Conservation (phyloP, 371 early-diverging fungal genomes). For the Mucor mucedo region DNA sequence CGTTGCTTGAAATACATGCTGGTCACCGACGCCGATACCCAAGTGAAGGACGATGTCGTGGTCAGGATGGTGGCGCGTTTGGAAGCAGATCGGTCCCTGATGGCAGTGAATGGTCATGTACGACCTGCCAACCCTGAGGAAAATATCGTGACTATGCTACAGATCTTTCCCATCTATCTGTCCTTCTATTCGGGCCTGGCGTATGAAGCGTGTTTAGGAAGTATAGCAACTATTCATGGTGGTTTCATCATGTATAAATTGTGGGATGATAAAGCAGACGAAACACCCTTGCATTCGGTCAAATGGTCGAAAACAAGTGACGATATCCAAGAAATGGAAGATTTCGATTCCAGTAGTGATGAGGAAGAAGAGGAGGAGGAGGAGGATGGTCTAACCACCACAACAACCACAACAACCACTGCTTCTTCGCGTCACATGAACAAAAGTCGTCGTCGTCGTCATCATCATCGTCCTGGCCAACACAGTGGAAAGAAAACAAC, state of each 20-base stretch:
- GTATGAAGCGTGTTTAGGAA: conserved; percentile 53
- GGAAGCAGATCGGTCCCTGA: conserved; percentile 41
- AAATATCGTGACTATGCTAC: conserved; percentile 53
- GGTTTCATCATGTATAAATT: conserved; percentile 55
- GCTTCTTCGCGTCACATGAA: conserved; percentile 4
- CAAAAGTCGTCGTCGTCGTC: not conserved
- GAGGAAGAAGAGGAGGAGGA: conserved; percentile 1
- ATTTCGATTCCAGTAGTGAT: conserved; percentile 13
- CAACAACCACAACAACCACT: not conserved
- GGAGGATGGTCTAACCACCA: no score
- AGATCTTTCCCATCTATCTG: conserved; percentile 50
- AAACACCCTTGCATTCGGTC: not conserved
- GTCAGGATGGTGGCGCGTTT: conserved; percentile 38
- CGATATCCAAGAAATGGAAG: conserved; percentile 29
- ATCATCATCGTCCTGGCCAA: not conserved
- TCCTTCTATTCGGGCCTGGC: conserved; percentile 46
- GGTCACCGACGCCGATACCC: conserved; percentile 52
- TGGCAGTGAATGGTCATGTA: conserved; percentile 53
- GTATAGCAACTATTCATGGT: conserved; percentile 46
- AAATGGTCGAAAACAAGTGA: conserved; percentile 47
- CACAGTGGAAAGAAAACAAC: not conserved
- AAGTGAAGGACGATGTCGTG: conserved; percentile 44
- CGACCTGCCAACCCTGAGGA: conserved; percentile 55
- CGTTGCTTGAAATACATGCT: conserved; percentile 52
- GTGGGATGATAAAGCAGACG: conserved; percentile 26